These are phyloP conservation scores for Chiua virens DNA, from an alignment of 768 basidiomycete genomes.

Conservation along the genomic window DNA sequence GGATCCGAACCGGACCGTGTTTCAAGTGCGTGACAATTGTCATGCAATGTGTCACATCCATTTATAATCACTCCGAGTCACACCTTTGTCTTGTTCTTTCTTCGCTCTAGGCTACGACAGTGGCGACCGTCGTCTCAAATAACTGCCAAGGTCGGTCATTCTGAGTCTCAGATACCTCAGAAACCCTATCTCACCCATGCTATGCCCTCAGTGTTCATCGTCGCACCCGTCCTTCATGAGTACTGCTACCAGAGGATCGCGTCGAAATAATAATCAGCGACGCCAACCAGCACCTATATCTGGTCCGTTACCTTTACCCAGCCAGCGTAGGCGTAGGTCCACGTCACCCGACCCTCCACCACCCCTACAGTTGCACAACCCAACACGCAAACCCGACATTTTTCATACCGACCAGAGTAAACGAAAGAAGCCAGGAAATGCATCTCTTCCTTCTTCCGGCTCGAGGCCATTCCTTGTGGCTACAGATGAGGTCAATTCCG, in stretches of 20 bases:
- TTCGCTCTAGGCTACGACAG: too few species aligned
- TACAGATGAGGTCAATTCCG: conserved; percentile 26
- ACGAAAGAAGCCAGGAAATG: conserved; percentile 30
- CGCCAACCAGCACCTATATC: conserved; percentile 19
- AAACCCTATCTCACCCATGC: not conserved
- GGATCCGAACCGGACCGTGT: too few species aligned
- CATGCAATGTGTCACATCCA: not conserved
- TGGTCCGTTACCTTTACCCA: conserved; percentile 13
- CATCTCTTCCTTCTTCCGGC: conserved; percentile 10
- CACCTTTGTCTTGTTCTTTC: too few species aligned
- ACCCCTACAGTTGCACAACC: conserved; percentile 14
- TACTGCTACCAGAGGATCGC: conserved; percentile 22
- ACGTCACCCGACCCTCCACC: conserved; percentile 33
- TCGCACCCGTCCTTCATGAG: conserved; percentile 17
- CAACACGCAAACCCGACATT: conserved; percentile 20
- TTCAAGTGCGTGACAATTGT: conserved; percentile 13
- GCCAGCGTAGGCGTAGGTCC: conserved; percentile 34
- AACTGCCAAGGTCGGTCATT: conserved; percentile 8
- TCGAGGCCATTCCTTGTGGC: conserved; percentile 30
- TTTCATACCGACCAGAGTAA: conserved; percentile 24
- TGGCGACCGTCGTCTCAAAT: not conserved
- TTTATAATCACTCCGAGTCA: conserved; percentile 9
- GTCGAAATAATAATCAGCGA: conserved; percentile 27
- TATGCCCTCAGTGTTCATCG: not conserved
- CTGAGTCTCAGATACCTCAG: not conserved